Evolutionary conservation across 2,329 filamentous ascomycete species (phyloP).

Genomic region (Neonectria magnoliae): DNA sequence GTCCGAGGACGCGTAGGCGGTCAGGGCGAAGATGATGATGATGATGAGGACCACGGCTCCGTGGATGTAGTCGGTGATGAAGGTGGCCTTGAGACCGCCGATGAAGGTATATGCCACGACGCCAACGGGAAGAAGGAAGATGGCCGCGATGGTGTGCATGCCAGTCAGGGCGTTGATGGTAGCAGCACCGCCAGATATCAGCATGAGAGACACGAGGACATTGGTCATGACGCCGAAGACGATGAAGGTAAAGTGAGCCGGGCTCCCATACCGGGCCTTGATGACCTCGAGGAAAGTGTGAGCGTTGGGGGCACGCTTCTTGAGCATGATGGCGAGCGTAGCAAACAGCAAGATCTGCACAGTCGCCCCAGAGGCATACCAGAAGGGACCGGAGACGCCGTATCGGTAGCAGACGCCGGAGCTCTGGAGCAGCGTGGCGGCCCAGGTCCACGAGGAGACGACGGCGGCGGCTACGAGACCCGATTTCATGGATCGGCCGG

Average conservation of each 20-base stretch:
- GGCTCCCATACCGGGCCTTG: conserved; percentile 77
- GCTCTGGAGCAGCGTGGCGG: conserved; percentile 81
- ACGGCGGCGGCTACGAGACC: conserved; percentile 88
- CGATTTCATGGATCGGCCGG: conserved; percentile 86
- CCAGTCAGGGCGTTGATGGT: conserved; percentile 62
- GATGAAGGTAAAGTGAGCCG: conserved; percentile 80
- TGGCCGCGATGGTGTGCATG: conserved; percentile 76
- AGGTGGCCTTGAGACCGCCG: conserved; percentile 84
- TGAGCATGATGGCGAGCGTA: conserved; percentile 88
- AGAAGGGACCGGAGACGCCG: conserved; percentile 68
- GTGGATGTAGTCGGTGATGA: conserved; percentile 86
- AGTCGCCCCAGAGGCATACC: conserved; percentile 76
- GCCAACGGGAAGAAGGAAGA: conserved; percentile 82
- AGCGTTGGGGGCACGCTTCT: conserved; percentile 85
- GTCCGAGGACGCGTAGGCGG: conserved; percentile 78
- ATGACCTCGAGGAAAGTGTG: conserved; percentile 87
- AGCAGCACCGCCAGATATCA: conserved; percentile 77
- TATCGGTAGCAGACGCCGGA: conserved; percentile 83
- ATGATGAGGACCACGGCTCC: conserved; percentile 84
- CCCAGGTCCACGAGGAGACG: conserved; percentile 92
- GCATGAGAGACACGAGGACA: conserved; percentile 86
- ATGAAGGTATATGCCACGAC: conserved; percentile 78
- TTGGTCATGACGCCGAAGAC: conserved; percentile 85
- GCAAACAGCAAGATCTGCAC: conserved; percentile 90
- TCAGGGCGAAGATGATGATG: conserved; percentile 85